Base-by-base conservation (phyloP, 2,329 filamentous ascomycete genomes). In the Neofusicoccum sp. region DNA sequence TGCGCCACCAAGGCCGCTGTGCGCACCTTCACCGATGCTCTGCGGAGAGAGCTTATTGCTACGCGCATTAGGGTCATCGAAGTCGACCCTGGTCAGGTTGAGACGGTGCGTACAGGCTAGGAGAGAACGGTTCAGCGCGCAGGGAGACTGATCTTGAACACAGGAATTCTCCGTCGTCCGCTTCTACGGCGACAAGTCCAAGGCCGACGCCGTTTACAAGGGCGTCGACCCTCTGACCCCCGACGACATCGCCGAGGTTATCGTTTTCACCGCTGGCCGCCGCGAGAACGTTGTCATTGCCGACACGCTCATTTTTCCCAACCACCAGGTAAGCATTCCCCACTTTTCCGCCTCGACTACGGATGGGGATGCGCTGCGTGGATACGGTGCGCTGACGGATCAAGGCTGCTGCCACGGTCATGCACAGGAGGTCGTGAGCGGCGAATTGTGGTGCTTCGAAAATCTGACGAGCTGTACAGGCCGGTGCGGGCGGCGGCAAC, bases 1-100 rank as follows among this genome's bases (percentile, higher is more conserved):
- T 96, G 93, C 75, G 91, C 92, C 1, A 93, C 90, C 62, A 97
- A 97, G 78, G 91, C 92, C 20, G 93, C 93, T 1, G 89, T 96
- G 60, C 85, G 89, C 67, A 89, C 84, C 66, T 96, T 96, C 77
- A 92, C 90, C 0, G 91, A 96, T 61, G 84, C 88, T 9, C 76
- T 97, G 72, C 83, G 93, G 66, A 90, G 87, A 73, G 93, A 97
- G 78, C 82, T 96, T 62, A 88, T 97, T 66, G 82, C 89, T 6
- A 90, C 88, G 16, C 82, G 89, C 60, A 90, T 96, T 64, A 81
- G 93, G 60, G 82, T 96, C 63, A 96, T 96, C 64, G 90, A 91
- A 75, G 83, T 97, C 69, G 93, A 96, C 70, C 93, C 93, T 0
- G 93, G 93, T 28, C 92, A 96, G 78, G 92, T 96, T 48, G 91